Base-by-base conservation (phyloP, 2,329 filamentous ascomycete species). In the Cladosporium colombiae region DNA sequence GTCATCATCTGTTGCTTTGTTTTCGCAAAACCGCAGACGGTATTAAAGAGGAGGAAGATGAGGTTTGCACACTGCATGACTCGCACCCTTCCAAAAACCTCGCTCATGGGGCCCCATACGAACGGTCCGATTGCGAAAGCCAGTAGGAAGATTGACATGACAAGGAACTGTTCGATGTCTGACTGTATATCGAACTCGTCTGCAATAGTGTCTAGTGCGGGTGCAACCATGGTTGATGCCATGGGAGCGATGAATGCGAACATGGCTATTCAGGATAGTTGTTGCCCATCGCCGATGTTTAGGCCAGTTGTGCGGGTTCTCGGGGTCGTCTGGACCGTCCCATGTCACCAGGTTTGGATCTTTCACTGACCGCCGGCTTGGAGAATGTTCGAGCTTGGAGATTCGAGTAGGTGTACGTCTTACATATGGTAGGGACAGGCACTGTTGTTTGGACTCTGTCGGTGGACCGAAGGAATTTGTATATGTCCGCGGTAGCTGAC, bases 271-370 rank as follows among this genome's bases (percentile, higher is more conserved):
- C 33, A 81, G 74, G 7, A 80, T 66, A 0, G 78, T 79, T 5
- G 76, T 76, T 25, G 75, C 75, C 79, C 79, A 81, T 69, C 79
- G 79, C 10, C 77, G 71, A 62, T 74, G 73, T 65, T 74, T 74
- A 3, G 73, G 72, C 79, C 79, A 81, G 60, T 80, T 81, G 62
- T 79, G 78, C 2, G 80, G 80, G 58, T 81, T 81, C 18, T 70
- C 71, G 5, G 76, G 78, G 63, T 82, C 80, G 16, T 80, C 71
- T 11, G 76, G 71, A 3, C 73, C 72, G 59, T 81, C 78, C 79
- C 79, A 82, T 2, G 76, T 76, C 1, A 81, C 78, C 25, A 81
- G 23, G 77, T 78, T 37, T 75, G 73, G 21, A 18, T 68, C 68
- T 61, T 65, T 65, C 2, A 33, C 14, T 14, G 46, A 62, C n/a